These are phyloP conservation scores for Podila epigama DNA, from an alignment of 192 early-diverging fungal genomes.

Conservation along the genomic window DNA sequence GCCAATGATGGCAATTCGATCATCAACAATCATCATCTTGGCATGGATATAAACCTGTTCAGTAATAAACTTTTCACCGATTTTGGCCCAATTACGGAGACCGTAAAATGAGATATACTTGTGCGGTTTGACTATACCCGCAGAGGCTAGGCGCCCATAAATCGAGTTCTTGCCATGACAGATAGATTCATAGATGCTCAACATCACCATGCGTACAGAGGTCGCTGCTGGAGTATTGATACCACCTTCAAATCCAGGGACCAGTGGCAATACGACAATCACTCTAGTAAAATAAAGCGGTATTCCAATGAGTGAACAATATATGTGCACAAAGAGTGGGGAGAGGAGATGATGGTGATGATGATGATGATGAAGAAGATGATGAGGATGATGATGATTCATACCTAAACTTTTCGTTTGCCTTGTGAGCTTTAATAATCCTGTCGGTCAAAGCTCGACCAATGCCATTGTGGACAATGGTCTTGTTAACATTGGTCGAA, in stretches of 20 bases:
- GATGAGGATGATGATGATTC: too few species aligned
- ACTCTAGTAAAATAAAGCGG: slow-evolving; percentile 48
- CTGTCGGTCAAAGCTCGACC: slow-evolving; percentile 78
- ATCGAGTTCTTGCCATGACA: slow-evolving; percentile 72
- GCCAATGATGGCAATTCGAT: slow-evolving; percentile 80
- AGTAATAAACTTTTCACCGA: slow-evolving; percentile 65
- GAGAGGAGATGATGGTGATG: too few species aligned
- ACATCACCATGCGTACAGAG: slow-evolving; percentile 69
- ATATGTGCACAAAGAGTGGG: too few species aligned
- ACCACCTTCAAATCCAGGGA: slow-evolving; percentile 82
- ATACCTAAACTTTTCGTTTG: slow-evolving; percentile 42
- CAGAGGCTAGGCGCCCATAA: slow-evolving; percentile 57
- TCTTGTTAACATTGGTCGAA: slow-evolving; percentile 55
- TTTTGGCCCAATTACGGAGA: slow-evolving; percentile 52
- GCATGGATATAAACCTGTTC: slow-evolving; percentile 91
- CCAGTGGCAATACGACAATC: slow-evolving; percentile 78
- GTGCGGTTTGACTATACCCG: slow-evolving; percentile 56
- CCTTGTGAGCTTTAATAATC: slow-evolving; percentile 70
- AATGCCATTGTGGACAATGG: slow-evolving; percentile 80
- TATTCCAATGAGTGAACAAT: slow-evolving; percentile 3
- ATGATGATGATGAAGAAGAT: too few species aligned
- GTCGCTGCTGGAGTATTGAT: slow-evolving; percentile 72
- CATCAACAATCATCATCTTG: slow-evolving; percentile 90
- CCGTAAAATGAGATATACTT: slow-evolving; percentile 72
- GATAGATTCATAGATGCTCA: slow-evolving; percentile 65